Evolutionary conservation across 768 basidiomycete genomes (phyloP).

Genomic region (Amanita thiersii): DNA sequence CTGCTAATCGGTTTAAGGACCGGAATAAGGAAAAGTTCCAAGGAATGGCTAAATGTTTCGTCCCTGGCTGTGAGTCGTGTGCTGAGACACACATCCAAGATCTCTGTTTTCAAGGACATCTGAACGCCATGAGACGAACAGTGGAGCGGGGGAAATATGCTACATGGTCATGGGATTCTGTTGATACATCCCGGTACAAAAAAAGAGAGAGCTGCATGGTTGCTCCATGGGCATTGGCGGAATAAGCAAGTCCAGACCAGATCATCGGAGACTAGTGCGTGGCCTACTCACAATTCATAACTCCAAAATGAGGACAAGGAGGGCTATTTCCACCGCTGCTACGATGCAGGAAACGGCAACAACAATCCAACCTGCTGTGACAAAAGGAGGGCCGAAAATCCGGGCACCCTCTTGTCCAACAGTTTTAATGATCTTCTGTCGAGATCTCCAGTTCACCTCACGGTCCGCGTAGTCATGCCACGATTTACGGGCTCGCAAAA

Average conservation of each 20-base stretch:
- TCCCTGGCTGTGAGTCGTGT: too few species aligned
- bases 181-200: too few species aligned
- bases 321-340: constrained; percentile 51
- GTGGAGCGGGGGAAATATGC: too few species aligned
- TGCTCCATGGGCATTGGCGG: too few species aligned
- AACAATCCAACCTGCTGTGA: constrained; percentile 75
- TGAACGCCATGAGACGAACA: too few species aligned
- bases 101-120: too few species aligned
- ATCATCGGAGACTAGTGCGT: constrained; percentile 14
- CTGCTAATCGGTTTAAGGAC: too few species aligned
- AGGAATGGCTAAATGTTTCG: too few species aligned
- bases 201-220: too few species aligned
- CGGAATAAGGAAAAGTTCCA: too few species aligned
- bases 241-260: background rate
- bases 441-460: constrained; percentile 9
- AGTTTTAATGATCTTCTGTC: constrained; percentile 33
- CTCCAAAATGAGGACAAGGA: constrained; percentile 49
- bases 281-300: constrained; percentile 18
- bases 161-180: too few species aligned
- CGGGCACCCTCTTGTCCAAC: constrained; percentile 53
- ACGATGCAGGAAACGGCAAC: constrained; percentile 53
- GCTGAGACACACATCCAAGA: too few species aligned
- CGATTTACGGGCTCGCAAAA: constrained; percentile 55
- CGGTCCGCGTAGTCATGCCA: constrained; percentile 73
- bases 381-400: constrained; percentile 69